Percentiles rank a stretch among this genome's conserved stretches.
Evolutionary conservation across 352 stramenopile genomes (phyloP).

Genomic region (Globisporangium parvum): DNA sequence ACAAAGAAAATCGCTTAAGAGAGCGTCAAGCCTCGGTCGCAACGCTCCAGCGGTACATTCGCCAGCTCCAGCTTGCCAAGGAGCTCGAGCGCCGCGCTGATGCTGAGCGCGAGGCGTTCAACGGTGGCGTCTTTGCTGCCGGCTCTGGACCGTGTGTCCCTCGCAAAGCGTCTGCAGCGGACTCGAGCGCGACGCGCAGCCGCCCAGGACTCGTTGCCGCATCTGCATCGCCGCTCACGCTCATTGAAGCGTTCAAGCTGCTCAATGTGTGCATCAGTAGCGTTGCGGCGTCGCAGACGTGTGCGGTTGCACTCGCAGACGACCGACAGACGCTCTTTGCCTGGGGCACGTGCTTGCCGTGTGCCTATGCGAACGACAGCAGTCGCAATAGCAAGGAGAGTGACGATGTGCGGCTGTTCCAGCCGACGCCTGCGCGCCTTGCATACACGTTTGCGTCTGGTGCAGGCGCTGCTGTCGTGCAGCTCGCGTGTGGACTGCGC

Average conservation of each 20-base stretch:
- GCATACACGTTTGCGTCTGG: conserved; percentile 17
- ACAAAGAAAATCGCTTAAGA: conserved; percentile 19
- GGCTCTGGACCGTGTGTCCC: conserved; percentile 37
- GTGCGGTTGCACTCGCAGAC: conserved; percentile 32
- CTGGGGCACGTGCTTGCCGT: conserved; percentile 50
- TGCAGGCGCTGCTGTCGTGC: conserved; percentile 11
- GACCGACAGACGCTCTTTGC: conserved; percentile 39
- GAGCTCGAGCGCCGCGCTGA: conserved; percentile 48
- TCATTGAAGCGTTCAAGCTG: conserved; percentile 44
- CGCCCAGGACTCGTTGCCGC: conserved; percentile 2
- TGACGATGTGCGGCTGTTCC: conserved; percentile 6
- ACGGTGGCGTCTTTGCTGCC: conserved; percentile 48
- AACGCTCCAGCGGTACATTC: conserved; percentile 47
- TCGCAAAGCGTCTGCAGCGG: not conserved
- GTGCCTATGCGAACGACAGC: conserved; percentile 18
- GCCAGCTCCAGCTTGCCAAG: conserved; percentile 35
- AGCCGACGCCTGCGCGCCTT: conserved; percentile 21
- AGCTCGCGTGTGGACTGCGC: conserved; percentile 43
- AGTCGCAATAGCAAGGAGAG: not conserved
- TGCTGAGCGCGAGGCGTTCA: conserved; percentile 40
- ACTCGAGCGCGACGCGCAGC: not conserved
- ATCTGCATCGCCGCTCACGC: conserved; percentile 16
- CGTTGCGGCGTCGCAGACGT: conserved; percentile 38
- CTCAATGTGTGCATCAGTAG: conserved; percentile 26
- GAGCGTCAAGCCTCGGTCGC: conserved; percentile 40